Evolutionary conservation across 73 alveolate species (phyloP).

Genomic region (Paramecium caudatum): DNA sequence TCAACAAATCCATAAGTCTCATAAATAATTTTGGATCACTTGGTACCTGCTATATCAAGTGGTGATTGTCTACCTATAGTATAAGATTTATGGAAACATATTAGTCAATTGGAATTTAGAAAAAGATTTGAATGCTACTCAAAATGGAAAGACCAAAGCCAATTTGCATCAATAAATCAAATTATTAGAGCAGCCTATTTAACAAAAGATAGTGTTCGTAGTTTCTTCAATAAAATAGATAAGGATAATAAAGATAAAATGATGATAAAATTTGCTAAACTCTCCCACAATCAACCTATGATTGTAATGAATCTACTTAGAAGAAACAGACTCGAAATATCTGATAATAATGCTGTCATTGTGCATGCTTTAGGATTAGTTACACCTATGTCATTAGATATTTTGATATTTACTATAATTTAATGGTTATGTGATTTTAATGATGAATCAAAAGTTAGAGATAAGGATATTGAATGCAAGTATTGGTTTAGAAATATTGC

Average conservation of each 20-base stretch:
- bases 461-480: conserved; percentile 42
- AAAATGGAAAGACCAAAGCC: not conserved
- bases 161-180: not conserved
- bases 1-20: not conserved
- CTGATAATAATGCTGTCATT: conserved; percentile 44
- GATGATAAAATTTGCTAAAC: conserved; percentile 47
- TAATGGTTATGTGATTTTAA: conserved; percentile 51
- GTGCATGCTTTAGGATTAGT: conserved; percentile 33
- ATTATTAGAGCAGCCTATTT: conserved; percentile 28
- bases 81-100: conserved; percentile 21
- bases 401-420: not conserved
- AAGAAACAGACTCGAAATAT: conserved; percentile 17
- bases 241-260: conserved; percentile 57
- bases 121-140: conserved; percentile 34
- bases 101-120: conserved; percentile 25
- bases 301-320: not conserved
- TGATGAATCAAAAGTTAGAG: conserved; percentile 38
- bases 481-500: conserved; percentile 53
- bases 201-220: conserved; percentile 1
- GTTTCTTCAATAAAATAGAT: conserved; percentile 39
- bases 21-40: not conserved
- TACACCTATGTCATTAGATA: not conserved
- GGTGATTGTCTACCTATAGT: conserved; percentile 42
- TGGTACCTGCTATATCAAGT: conserved; percentile 9
- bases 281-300: conserved; percentile 25